These are phyloP conservation scores for Pestalotiopsis sp. DNA, from an alignment of 2,329 filamentous ascomycete species.

Conservation along the genomic window DNA sequence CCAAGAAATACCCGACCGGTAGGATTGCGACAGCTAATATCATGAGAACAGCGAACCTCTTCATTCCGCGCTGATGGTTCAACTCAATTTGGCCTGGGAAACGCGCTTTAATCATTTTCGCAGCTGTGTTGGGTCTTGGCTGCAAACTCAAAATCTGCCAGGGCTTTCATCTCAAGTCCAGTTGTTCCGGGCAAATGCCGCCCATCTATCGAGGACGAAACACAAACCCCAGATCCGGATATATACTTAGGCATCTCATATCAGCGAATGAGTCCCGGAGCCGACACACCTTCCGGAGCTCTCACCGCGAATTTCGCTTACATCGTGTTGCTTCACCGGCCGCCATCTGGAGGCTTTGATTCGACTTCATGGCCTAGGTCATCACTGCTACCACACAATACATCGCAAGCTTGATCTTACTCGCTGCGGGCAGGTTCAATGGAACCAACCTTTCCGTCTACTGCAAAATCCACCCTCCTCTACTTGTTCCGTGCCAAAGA, in stretches of 20 bases:
- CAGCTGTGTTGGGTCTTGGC: neutral
- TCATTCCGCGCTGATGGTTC: neutral
- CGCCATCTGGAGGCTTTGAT: neutral
- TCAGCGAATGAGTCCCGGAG: neutral
- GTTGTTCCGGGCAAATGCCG: neutral
- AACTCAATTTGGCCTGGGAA: neutral
- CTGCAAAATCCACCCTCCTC: neutral
- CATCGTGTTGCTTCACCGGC: neutral
- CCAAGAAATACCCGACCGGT: neutral
- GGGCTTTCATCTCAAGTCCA: neutral
- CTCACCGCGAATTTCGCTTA: neutral
- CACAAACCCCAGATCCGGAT: neutral
- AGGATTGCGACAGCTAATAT: neutral
- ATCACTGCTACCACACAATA: neutral
- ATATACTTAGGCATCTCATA: neutral
- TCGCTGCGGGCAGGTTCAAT: neutral
- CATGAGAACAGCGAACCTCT: neutral
- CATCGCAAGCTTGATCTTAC: neutral
- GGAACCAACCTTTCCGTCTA: neutral
- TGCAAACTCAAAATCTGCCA: neutral
- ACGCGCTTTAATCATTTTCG: neutral
- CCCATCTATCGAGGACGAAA: neutral
- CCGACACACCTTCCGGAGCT: neutral
- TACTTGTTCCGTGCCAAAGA: neutral
- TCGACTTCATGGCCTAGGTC: neutral